Evolutionary conservation across 228 moss, liverwort and hornwort species (phyloP).

Genomic region (Sphagnum fallax): DNA sequence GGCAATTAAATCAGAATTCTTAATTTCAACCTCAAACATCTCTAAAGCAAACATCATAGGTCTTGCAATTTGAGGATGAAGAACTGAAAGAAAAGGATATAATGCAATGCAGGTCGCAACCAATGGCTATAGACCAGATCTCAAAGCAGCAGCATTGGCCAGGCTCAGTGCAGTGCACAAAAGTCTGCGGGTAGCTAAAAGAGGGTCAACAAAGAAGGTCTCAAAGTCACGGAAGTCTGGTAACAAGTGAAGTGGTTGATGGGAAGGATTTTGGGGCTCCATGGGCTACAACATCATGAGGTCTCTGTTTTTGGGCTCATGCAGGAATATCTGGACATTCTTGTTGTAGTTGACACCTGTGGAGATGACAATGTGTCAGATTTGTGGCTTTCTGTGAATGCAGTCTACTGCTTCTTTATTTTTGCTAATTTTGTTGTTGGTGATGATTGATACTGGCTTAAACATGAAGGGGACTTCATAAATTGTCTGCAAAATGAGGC

Average conservation of each 20-base stretch:
- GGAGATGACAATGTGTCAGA: too few species aligned
- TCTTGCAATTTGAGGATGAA: background rate
- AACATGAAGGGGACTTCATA: too few species aligned
- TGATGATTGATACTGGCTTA: too few species aligned
- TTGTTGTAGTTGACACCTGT: too few species aligned
- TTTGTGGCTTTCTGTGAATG: too few species aligned
- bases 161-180: conserved; percentile 53
- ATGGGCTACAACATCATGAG: too few species aligned
- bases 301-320: too few species aligned
- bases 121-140: conserved; percentile 43
- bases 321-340: too few species aligned
- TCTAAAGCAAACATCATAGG: background rate
- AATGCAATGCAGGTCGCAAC: conserved; percentile 25
- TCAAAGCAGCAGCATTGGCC: conserved; percentile 42
- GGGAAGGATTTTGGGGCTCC: background rate
- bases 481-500: too few species aligned
- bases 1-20: too few species aligned
- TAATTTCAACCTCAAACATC: background rate
- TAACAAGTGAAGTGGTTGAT: conserved; percentile 18
- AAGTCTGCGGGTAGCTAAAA: conserved; percentile 50
- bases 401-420: too few species aligned
- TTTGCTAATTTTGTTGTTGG: too few species aligned
- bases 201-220: conserved; percentile 28
- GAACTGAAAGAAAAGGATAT: background rate
- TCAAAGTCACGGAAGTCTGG: conserved; percentile 29